Conservation (phyloP, 164 flowering plant genomes). For the Stephania yunnanensis region DNA sequence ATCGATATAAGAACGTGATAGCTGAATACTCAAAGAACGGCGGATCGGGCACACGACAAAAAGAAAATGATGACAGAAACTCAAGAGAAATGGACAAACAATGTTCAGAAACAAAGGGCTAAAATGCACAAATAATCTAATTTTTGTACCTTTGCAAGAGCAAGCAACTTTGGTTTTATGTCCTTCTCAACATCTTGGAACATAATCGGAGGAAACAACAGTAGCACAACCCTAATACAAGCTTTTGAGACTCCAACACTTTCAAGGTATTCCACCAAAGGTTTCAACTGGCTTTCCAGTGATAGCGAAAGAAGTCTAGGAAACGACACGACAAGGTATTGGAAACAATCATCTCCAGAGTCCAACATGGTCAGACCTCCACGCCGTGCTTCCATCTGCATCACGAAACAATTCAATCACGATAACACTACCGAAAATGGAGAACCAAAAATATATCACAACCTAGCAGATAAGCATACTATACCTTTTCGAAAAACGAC, state of each 20-base stretch:
- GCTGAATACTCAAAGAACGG: background rate
- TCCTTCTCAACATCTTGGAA: constrained; percentile 43
- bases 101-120: background rate
- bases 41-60: background rate
- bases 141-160: constrained; percentile 50
- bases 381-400: constrained; percentile 87
- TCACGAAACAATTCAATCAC: constrained; percentile 9
- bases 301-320: constrained; percentile 68
- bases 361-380: constrained; percentile 83
- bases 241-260: constrained; percentile 48
- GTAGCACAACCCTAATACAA: constrained; percentile 37
- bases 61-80: too few species aligned
- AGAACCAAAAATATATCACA: background rate
- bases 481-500: constrained; percentile 87
- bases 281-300: constrained; percentile 45
- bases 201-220: constrained; percentile 65
- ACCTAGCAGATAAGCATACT: background rate
- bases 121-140: background rate
- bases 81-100: too few species aligned
- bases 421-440: background rate
- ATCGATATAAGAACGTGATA: background rate
- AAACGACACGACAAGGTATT: constrained; percentile 64
- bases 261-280: constrained; percentile 51
- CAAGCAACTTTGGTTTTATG: constrained; percentile 39
- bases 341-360: constrained; percentile 49